Evolutionary conservation across 208 protist species (phyloP), one percentile per base, ranked within the genome.

Genomic region (Acanthamoeba pearcei): DNA sequence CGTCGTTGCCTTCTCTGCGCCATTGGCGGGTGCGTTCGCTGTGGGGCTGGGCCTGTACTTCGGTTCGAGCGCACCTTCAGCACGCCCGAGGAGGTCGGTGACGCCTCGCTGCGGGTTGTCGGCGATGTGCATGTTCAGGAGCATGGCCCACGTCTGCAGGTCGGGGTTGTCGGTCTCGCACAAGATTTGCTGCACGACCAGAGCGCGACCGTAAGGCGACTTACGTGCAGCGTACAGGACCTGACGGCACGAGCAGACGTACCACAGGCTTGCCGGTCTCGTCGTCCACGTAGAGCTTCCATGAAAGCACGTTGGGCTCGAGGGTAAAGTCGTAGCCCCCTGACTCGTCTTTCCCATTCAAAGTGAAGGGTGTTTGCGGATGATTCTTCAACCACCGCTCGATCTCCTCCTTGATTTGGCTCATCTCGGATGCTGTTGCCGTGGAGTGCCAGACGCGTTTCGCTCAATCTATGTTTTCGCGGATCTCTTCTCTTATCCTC

Each of bases 201-300:
- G 38, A 24, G 19, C 29, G 49, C 49, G 49, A 53, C 12, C 49
- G 12, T 53, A 53, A 53, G 49, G 49, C 49, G 15, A 53, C 49
- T 15, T 9, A 13, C 49, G 49, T 53, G 49, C 49, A 53, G 1
- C 22, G 32, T 22, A 5, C 0, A 60, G 29, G 1, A 53, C 49
- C 49, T 53, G 57, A 86, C 22, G 49, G 12, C n/a, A 55, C 4
- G 27, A 91, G 62, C 22, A 74, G 46, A 6, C n/a, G 42, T 57
- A 92, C 86, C 86, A 92, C 64, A 42, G 86, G 86, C 64, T 92
- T 92, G 86, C 24, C 42, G 35, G 86, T 92, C 10, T 92, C 64
- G 13, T 92, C 86, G 57, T 92, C 86, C 5, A 92, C 57, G 62
- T 57, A 92, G 86, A 92, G 86, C 42, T 92, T 92, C 62, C 86